Evolutionary conservation across 78 protist species (phyloP).

Genomic region (Chrysochromulina parva): DNA sequence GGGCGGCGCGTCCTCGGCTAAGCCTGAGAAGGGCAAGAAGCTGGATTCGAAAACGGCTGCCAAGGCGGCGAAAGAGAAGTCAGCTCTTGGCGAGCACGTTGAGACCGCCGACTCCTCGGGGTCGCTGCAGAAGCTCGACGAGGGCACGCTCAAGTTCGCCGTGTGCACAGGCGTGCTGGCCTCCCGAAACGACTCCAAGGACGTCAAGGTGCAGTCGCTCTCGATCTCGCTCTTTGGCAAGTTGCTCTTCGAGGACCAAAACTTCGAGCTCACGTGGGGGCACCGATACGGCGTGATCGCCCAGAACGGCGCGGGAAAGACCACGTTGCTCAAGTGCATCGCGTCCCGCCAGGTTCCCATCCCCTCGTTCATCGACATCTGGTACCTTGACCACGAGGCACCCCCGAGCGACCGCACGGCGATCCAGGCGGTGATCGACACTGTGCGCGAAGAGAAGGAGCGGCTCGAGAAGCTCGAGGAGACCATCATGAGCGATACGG

Average conservation of each 20-base stretch:
- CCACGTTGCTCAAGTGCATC: constrained; percentile 16
- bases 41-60: background rate
- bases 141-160: background rate
- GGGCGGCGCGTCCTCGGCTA: too few relatives aligned
- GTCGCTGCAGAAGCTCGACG: background rate
- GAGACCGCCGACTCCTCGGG: background rate
- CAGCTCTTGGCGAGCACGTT: background rate
- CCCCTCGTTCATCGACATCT: constrained; percentile 34
- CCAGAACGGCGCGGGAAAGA: constrained; percentile 40
- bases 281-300: constrained; percentile 11
- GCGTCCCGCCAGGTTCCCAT: constrained; percentile 39
- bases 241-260: background rate
- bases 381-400: constrained; percentile 54
- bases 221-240: constrained; percentile 20
- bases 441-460: constrained; percentile 26
- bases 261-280: background rate
- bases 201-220: background rate
- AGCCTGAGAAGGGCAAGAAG: background rate
- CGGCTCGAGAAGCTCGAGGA: constrained; percentile 19
- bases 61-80: background rate
- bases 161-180: background rate
- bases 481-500: background rate
- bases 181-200: background rate
- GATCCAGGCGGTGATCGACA: constrained; percentile 52
- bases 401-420: constrained; percentile 47